phyloP scores from a whole-genome alignment of 2,329 filamentous ascomycete species.

The Coniella vitis region DNA sequence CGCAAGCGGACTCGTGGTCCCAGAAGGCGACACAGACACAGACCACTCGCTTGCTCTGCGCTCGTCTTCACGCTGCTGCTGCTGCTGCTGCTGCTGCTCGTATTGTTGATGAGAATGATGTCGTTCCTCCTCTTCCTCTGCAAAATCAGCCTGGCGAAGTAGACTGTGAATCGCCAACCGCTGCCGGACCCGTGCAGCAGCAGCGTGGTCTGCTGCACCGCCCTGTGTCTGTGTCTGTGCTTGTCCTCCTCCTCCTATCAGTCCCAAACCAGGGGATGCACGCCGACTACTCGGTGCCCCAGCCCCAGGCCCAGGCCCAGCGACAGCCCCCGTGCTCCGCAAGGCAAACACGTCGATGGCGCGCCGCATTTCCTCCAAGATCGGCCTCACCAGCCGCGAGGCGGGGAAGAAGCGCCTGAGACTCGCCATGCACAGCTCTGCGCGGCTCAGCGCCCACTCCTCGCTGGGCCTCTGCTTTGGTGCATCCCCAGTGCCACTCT shows the following conservation, averaged over 20 bases:
- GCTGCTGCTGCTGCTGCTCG: too few species aligned
- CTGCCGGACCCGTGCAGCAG: constrained; percentile 19
- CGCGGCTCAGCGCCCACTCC: constrained; percentile 22
- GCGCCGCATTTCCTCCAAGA: constrained; percentile 22
- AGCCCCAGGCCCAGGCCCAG: too few species aligned
- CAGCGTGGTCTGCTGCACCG: constrained; percentile 1
- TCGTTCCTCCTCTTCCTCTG: constrained; percentile 19
- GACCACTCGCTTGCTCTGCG: background rate
- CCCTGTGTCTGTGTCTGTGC: too few species aligned
- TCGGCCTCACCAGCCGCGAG: constrained; percentile 21
- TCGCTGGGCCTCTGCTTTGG: constrained; percentile 8
- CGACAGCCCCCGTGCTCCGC: background rate
- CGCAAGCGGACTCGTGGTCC: background rate
- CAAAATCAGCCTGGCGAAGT: constrained; percentile 22
- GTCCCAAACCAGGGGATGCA: constrained; percentile 1
- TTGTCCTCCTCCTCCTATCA: constrained; percentile 6
- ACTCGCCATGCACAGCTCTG: constrained; percentile 23
- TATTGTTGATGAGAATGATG: too few species aligned
- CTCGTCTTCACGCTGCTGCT: background rate
- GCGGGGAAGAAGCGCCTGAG: constrained; percentile 22
- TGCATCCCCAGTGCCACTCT: too few species aligned
- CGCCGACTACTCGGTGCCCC: background rate
- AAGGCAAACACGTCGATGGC: constrained; percentile 17
- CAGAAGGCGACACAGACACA: background rate
- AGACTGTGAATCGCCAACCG: constrained; percentile 25